Percentiles rank a stretch among this genome's conserved stretches.
These are phyloP conservation scores for Alnus rubra DNA, from an alignment of 306 rosid species.

Conservation along the genomic window DNA sequence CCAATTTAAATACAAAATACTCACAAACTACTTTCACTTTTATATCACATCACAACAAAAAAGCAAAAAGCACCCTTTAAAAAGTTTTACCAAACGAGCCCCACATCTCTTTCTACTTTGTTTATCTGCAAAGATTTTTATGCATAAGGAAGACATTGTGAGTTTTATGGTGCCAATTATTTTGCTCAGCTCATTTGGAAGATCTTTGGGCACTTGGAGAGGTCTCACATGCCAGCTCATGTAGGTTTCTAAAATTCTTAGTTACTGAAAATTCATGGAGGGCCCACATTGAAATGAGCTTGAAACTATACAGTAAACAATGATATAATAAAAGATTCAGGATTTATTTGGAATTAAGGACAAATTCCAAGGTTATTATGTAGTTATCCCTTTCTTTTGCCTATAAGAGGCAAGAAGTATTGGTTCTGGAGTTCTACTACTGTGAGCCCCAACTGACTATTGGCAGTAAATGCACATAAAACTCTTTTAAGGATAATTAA, in stretches of 20 bases:
- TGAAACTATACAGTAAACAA: background rate
- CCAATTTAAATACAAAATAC: too few species aligned
- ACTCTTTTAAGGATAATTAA: background rate
- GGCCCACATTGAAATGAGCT: too few species aligned
- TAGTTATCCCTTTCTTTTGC: background rate
- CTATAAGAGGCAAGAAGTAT: background rate
- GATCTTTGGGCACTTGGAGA: background rate
- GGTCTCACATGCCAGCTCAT: background rate
- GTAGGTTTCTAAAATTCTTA: background rate
- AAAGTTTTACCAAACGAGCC: too few species aligned
- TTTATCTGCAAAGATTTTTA: background rate
- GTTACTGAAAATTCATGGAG: too few species aligned
- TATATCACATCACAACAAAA: too few species aligned
- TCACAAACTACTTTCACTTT: too few species aligned
- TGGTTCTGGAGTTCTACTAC: too few species aligned
- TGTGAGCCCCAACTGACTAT: too few species aligned
- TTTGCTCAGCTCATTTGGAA: background rate
- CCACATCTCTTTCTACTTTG: background rate
- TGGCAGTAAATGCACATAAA: background rate
- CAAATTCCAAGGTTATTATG: too few species aligned
- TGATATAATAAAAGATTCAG: too few species aligned
- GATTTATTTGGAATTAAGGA: too few species aligned
- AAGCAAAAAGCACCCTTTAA: too few species aligned
- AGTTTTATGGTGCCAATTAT: background rate
- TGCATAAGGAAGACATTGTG: background rate